Evolutionary conservation across 805 yeast genomes (phyloP), one percentile per base, ranked within the genome.

Genomic region (Candida sithepensis): DNA sequence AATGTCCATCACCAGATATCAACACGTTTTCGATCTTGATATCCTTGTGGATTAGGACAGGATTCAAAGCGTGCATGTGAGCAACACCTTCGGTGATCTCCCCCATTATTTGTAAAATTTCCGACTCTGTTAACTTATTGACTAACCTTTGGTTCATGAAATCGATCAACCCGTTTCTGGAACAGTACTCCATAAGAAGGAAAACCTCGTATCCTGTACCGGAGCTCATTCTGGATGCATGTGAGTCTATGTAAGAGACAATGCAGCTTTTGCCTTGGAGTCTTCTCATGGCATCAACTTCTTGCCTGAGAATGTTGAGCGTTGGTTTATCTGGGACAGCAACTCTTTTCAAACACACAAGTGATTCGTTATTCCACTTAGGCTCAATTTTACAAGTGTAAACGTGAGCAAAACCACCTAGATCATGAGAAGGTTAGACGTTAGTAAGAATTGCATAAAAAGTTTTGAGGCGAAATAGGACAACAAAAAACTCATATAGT

Each of bases 261-360:
- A 94, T 82, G 61, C 84, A 83, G 41, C 78, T 77, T 54, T 86
- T 79, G 8, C 96, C 96, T 51, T 83, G 73, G 30, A 94, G 72
- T 23, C 96, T 74, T 67, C 88, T 87, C 98, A 94, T 92, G 12
- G 97, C 96, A 63, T 94, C 98, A 14, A 94, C 99, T 65, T 94
- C 99, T 36, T 95, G 96, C 52, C 98, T 73, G 43, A 94, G 72
- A 21, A 84, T 77, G 57, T 87, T 88, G 63, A 94, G 74, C 44
- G 85, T 86, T 59, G 82, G 78, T 66, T 94, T 94, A 63, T 85
- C 89, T 3, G 97, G 97, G 3, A 94, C 99, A 28, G 84, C 84
- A n/a, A 94, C 98, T 53, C 99, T 77, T 67, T 94, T 94, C 59
- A 94, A 73, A 64, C 98, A 94, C 4, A 92, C 97, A 12, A 74